These are phyloP conservation scores for Rubroboletus pulcherrimus DNA, from an alignment of 768 basidiomycete species.

Conservation along the genomic window DNA sequence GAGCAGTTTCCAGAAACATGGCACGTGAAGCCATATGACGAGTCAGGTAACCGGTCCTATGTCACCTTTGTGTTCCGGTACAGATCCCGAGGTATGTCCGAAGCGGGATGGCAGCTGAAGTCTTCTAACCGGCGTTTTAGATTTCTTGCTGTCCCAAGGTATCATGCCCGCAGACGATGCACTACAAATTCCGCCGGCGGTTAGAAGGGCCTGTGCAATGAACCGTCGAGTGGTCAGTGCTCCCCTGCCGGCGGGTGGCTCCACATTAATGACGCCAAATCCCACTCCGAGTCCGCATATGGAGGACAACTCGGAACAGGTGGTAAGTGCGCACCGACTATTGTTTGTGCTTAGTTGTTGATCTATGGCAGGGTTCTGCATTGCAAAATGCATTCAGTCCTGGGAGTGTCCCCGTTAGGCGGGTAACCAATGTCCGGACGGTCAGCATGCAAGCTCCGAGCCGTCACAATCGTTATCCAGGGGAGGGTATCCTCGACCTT, in stretches of 20 bases:
- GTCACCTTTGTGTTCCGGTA: slow-evolving; percentile 70
- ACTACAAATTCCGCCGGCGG: slow-evolving; percentile 6
- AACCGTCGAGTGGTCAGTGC: slow-evolving; percentile 35
- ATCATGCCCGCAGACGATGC: slow-evolving; percentile 38
- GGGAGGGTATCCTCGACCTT: slow-evolving; percentile 18
- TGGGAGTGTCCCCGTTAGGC: background rate
- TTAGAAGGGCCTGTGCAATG: slow-evolving; percentile 15
- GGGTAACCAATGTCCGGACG: background rate
- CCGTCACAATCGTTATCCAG: slow-evolving; percentile 4
- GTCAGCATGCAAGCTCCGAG: slow-evolving; percentile 8
- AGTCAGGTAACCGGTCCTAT: slow-evolving; percentile 39
- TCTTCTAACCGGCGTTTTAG: slow-evolving; percentile 26
- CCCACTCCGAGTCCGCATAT: slow-evolving; percentile 7
- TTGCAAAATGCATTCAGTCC: background rate
- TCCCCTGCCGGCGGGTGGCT: background rate
- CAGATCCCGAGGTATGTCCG: slow-evolving; percentile 45
- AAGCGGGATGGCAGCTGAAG: background rate
- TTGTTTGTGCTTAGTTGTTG: background rate
- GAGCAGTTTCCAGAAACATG: slow-evolving; percentile 51
- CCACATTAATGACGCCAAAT: background rate
- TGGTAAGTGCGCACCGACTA: slow-evolving; percentile 1
- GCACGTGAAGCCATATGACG: slow-evolving; percentile 47
- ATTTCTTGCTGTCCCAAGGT: slow-evolving; percentile 50
- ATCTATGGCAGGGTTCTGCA: background rate
- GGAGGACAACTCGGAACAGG: background rate